These are phyloP conservation scores for Exophiala spinifera DNA, from an alignment of 2,329 filamentous ascomycete genomes.

Conservation along the genomic window DNA sequence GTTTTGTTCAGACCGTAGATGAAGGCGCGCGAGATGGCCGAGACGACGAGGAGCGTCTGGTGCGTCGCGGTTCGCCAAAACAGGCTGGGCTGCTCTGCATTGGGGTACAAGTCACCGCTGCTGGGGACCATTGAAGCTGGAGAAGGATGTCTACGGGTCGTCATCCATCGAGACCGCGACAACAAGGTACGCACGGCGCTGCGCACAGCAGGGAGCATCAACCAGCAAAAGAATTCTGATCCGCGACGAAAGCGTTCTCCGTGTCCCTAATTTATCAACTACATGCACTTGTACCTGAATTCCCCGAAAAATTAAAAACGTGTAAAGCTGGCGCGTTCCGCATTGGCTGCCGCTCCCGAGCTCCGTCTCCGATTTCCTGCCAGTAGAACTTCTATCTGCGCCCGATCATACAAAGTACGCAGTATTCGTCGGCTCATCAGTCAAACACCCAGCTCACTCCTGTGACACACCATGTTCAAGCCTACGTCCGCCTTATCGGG, in stretches of 20 bases:
- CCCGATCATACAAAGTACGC: no score
- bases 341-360: slow-evolving; percentile 1
- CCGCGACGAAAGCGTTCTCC: no score
- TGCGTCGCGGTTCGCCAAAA: slow-evolving; percentile 71
- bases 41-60: slow-evolving; percentile 70
- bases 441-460: background rate
- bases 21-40: slow-evolving; percentile 69
- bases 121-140: slow-evolving; percentile 20
- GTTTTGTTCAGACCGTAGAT: slow-evolving; percentile 70
- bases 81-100: slow-evolving; percentile 42
- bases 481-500: slow-evolving; percentile 71
- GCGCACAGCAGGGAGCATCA: background rate
- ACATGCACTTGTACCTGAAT: no score
- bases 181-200: background rate
- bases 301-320: no score
- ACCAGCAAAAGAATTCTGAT: background rate
- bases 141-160: background rate
- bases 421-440: no score
- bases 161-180: slow-evolving; percentile 8
- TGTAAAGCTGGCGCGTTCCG: background rate
- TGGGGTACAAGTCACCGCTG: slow-evolving; percentile 41
- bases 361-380: background rate
- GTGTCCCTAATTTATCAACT: no score
- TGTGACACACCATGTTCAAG: slow-evolving; percentile 67
- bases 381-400: background rate